Evolutionary conservation across 208 protist species (phyloP), one percentile per base, ranked within the genome.

Genomic region (Blastocrithidia nonstop): DNA sequence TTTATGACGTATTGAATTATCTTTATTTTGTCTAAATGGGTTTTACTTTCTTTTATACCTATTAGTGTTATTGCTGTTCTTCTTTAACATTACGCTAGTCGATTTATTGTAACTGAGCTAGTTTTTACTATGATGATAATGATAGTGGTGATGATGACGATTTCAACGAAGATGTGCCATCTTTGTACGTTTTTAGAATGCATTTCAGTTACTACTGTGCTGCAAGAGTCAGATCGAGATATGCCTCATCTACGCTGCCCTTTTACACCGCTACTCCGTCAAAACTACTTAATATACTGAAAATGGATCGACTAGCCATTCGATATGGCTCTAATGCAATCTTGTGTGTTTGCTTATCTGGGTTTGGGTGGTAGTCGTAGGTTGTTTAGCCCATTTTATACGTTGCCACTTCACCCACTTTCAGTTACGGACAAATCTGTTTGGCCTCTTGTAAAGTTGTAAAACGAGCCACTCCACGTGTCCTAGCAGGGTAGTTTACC

Each of bases 401-500:
- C 6, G 74, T 91, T 1, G 81, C 54, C 17, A 57, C 57, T 39
- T 45, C 28, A 25, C 38, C 45, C 21, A 74, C 41, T 25, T 72
- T 37, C 24, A 88, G 27, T 8, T 72, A 54, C 2, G 78, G 78
- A 32, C 66, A 71, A 43, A 59, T 64, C 20, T 60, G 21, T 13
- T 38, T 22, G 3, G 67, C 75, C 22, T 77, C 68, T 9, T 61
- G 46, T 3, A 76, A 44, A 4, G 58, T 73, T 22, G 57, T 45
- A 33, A 89, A 74, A 28, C 84, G 77, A 2, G 35, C 55, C 24
- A 95, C 63, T 6, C 88, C 88, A 24, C 29, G 44, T 5, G 45
- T 60, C 9, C 81, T 66, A 7, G 88, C 83, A 2, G 77, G 76
- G 59, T 95, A 95, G 50, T 88, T 91, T 4, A 95, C 84, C 2